Conservation (phyloP, 2,329 filamentous ascomycete genomes). For the Fusarium pseudoanthophilum region DNA sequence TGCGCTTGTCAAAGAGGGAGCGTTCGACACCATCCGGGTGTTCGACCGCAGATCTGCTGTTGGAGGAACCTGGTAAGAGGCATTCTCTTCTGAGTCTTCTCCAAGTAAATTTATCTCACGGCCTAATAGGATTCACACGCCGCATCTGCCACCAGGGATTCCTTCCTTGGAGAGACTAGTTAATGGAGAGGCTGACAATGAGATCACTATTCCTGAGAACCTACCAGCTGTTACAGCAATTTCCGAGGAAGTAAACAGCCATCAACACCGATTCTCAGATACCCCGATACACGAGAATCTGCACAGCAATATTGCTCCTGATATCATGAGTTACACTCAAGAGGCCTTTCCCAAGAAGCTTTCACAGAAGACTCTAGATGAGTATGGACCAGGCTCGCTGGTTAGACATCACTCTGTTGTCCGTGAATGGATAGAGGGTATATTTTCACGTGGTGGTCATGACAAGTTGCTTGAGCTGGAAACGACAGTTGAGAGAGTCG, state of each 20-base stretch:
- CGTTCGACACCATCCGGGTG: constrained; percentile 21
- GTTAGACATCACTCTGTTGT: constrained; percentile 22
- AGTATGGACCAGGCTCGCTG: constrained; percentile 2
- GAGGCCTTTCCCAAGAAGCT: constrained; percentile 12
- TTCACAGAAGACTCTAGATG: constrained; percentile 3
- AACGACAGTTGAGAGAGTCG: constrained; percentile 9
- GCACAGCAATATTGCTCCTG: constrained; percentile 25
- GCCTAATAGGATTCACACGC: constrained; percentile 6
- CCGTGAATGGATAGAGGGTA: constrained; percentile 23
- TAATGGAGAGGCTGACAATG: constrained; percentile 16
- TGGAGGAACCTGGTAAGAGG: constrained; percentile 23
- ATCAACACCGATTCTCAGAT: constrained; percentile 36
- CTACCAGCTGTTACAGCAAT: constrained; percentile 31
- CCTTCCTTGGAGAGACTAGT: constrained; percentile 14
- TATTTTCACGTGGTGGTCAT: constrained; percentile 7
- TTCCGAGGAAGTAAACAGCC: constrained; percentile 26
- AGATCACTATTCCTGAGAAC: constrained; percentile 20
- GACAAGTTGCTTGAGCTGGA: constrained; percentile 15
- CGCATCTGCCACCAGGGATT: constrained; percentile 12
- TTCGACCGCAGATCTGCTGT: constrained; percentile 22
- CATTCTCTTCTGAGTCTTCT: neutral
- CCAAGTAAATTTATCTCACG: neutral
- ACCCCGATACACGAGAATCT: constrained; percentile 14
- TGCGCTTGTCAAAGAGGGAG: constrained; percentile 26
- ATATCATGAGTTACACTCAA: constrained; percentile 26